These are phyloP conservation scores for Mycena belliarum DNA, from an alignment of 768 basidiomycete genomes.

Conservation along the genomic window DNA sequence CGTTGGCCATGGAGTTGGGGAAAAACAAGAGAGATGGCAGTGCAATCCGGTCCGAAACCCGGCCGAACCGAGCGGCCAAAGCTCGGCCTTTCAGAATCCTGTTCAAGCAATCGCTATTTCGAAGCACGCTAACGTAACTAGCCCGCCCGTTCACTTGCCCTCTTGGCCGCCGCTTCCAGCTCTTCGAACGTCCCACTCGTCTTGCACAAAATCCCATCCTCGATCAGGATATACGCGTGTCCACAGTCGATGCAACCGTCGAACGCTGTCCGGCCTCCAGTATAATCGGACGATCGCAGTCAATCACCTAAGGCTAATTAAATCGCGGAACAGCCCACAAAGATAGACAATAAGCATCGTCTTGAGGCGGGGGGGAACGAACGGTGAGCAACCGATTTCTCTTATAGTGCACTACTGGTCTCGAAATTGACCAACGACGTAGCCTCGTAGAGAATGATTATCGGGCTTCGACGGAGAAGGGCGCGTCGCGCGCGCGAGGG, in stretches of 20 bases:
- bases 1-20: conserved; percentile 13
- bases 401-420: too few relatives aligned
- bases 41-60: not conserved
- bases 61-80: not conserved
- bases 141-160: not conserved
- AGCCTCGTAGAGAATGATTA: conserved; percentile 81
- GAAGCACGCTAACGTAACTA: conserved; percentile 13
- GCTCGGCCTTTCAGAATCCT: not conserved
- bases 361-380: not conserved
- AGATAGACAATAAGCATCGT: not conserved
- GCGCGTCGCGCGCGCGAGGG: conserved; percentile 81
- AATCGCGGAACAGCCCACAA: conserved; percentile 53
- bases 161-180: conserved; percentile 32
- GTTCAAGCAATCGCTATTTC: conserved; percentile 11
- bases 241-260: not conserved
- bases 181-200: conserved; percentile 30
- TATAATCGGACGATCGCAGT: conserved; percentile 72
- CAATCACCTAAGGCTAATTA: conserved; percentile 38
- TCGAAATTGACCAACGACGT: conserved; percentile 85
- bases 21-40: not conserved
- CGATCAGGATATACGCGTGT: not conserved
- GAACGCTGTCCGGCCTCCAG: conserved; percentile 27
- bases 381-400: too few relatives aligned
- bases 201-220: conserved; percentile 47
- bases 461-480: conserved; percentile 64